Base-by-base conservation (phyloP, 2,329 filamentous ascomycete genomes). In the Alternaria incomplexa region DNA sequence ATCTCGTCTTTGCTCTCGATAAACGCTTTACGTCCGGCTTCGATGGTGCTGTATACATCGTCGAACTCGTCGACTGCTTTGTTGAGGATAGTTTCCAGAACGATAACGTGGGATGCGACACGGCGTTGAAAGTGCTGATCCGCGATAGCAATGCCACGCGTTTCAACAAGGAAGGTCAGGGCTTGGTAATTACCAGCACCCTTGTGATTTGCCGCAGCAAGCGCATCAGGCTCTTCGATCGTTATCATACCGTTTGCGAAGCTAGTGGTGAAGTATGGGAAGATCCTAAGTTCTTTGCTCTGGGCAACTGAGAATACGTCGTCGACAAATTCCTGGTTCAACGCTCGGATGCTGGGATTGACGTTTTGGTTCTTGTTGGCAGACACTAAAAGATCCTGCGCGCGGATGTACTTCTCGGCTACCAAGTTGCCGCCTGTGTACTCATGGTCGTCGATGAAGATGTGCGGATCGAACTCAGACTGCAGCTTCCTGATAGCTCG, bases 301-400 rank as follows among this genome's bases (percentile, higher is more conserved):
- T 36, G 13, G 6, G 48, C 48, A 23, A 22, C 48, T 11, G 66
- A 53, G 23, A 69, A 70, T 3, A 77, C 65, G 5, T 70, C 66
- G 4, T 66, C 45, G 0, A 71, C 72, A 23, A 76, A 77, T 1
- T 68, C 55, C 52, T 76, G 67, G n/a, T 71, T 69, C 20, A 77
- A 50, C n/a, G 66, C 59, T n/a, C 73, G 74, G 20, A 76, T 76
- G 3, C 46, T 48, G 0, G 56, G 36, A n/a, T 76, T 61, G 46
- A 77, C 72, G 57, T 77, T 77, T 4, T 71, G 65, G 45, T 76
- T 76, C 65, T 76, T 77, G 23, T 72, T 74, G 3, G 66, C 74
- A 7, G 70, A 70, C 13, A 75, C 67, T 8, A 76, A 62, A 4
- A 70, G 69, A 30, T 77, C 73, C 4, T 70, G 67, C 4, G 71